Percentiles rank a stretch among this genome's conserved stretches.
phyloP scores from a whole-genome alignment of 176 grass and related monocot genomes.

The Zoysia japonica region DNA sequence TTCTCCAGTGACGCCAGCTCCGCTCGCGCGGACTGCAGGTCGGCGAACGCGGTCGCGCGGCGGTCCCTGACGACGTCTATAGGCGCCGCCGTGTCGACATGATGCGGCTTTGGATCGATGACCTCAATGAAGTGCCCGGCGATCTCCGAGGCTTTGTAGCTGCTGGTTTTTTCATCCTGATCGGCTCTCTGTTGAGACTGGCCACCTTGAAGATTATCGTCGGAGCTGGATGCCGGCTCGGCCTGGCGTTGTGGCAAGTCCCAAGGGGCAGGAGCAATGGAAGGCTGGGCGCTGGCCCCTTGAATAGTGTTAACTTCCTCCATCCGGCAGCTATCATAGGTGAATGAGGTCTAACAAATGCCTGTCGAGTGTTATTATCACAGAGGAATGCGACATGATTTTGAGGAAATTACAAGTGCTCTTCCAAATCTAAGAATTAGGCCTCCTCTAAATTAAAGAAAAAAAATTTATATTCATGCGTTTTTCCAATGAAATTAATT shows the following conservation, averaged over 20 bases:
- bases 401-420: background rate
- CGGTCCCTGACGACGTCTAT: conserved; percentile 46
- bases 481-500: too few relatives aligned
- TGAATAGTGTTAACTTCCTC: conserved; percentile 24
- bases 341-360: conserved; percentile 24
- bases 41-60: conserved; percentile 36
- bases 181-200: background rate
- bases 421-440: background rate
- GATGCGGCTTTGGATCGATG: conserved; percentile 6
- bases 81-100: conserved; percentile 59
- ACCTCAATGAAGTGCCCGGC: conserved; percentile 20
- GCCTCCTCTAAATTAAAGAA: too few relatives aligned
- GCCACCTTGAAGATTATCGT: background rate
- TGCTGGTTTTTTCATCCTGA: background rate
- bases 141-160: conserved; percentile 15
- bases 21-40: conserved; percentile 44
- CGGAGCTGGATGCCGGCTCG: background rate
- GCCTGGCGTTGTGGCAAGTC: conserved; percentile 1
- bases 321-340: conserved; percentile 54
- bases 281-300: background rate
- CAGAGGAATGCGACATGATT: background rate
- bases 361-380: background rate
- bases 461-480: too few relatives aligned
- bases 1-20: conserved; percentile 49
- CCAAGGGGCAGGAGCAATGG: background rate